Evolutionary conservation across 495 filamentous ascomycete genomes (phyloP).

Genomic region (Daldinia loculata): DNA sequence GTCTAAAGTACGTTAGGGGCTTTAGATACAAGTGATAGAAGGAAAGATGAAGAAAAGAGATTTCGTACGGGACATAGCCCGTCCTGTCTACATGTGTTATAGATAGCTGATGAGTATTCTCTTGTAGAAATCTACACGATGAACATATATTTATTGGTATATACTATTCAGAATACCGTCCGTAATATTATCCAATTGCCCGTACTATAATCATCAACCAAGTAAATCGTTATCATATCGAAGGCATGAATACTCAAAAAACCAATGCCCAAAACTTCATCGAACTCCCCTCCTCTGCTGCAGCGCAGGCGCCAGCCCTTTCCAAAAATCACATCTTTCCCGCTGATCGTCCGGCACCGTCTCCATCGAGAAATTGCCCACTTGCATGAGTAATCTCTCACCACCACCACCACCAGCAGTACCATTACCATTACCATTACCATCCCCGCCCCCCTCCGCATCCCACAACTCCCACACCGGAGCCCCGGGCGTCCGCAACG

Average conservation of each 20-base stretch:
- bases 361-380: slow-evolving; percentile 49
- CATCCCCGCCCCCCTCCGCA: not conserved
- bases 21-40: not conserved
- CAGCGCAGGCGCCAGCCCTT: slow-evolving; percentile 50
- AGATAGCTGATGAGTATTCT: not conserved
- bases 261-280: not conserved
- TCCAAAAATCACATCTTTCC: slow-evolving; percentile 62
- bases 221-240: not conserved
- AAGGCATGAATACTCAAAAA: not conserved
- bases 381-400: slow-evolving; percentile 47
- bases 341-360: slow-evolving; percentile 44
- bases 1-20: not conserved
- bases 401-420: not conserved
- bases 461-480: slow-evolving; percentile 51
- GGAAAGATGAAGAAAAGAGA: not conserved
- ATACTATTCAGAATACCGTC: not conserved
- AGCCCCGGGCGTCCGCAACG: slow-evolving; percentile 25
- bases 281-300: slow-evolving; percentile 39
- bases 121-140: not conserved
- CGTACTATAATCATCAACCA: not conserved
- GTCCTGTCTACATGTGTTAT: not conserved
- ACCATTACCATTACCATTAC: not conserved
- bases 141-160: not conserved
- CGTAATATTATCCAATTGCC: not conserved
- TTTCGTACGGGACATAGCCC: not conserved